phyloP scores from a whole-genome alignment of 1,284 basidiomycete genomes.

The Puccinia polysora region DNA sequence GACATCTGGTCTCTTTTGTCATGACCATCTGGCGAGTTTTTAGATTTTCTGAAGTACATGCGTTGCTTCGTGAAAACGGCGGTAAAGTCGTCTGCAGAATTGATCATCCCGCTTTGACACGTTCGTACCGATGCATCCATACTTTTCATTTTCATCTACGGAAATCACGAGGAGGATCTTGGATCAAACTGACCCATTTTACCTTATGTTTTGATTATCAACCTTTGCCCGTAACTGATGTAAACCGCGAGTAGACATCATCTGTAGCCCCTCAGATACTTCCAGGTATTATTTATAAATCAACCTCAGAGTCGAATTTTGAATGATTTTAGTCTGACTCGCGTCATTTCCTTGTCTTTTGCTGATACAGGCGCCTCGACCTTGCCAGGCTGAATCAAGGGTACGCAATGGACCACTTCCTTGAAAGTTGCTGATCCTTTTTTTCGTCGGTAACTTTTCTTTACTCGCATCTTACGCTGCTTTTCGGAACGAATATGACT shows the following conservation, averaged over 20 bases:
- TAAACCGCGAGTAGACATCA: slow-evolving; percentile 2
- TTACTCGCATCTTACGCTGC: no score
- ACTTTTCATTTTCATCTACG: not conserved
- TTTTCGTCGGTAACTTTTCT: not conserved
- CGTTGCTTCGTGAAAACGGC: slow-evolving; percentile 7
- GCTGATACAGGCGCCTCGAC: slow-evolving; percentile 3
- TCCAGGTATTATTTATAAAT: slow-evolving; percentile 25
- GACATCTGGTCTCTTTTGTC: not conserved
- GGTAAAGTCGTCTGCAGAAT: slow-evolving; percentile 10
- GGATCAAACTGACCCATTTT: not conserved
- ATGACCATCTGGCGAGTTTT: not conserved
- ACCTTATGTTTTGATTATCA: not conserved
- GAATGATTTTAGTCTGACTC: not conserved
- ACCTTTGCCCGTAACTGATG: not conserved
- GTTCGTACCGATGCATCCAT: not conserved
- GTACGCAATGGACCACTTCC: not conserved
- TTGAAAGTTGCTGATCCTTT: not conserved
- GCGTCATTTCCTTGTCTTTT: not conserved
- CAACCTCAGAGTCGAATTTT: not conserved
- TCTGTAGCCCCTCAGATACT: slow-evolving; percentile 18
- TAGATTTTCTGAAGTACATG: slow-evolving; percentile 13
- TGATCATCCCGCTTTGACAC: slow-evolving; percentile 16
- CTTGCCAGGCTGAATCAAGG: not conserved
- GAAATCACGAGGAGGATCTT: no score
- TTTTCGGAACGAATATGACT: not conserved